Evolutionary conservation across 179 eudicot genomes (phyloP).

Genomic region (Spinacia oleracea): DNA sequence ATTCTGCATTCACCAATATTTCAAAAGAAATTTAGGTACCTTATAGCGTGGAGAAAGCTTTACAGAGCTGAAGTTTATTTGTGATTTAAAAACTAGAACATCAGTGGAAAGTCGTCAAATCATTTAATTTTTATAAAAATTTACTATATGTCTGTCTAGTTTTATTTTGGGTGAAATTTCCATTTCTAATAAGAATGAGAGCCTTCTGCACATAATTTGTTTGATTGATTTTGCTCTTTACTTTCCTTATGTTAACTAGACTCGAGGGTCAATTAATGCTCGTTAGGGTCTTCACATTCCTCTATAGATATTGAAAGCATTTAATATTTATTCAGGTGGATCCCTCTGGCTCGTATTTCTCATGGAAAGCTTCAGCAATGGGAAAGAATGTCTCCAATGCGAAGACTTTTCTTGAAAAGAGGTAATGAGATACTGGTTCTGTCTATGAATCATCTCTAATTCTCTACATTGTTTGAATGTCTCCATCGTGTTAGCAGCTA

Average conservation of each 20-base stretch:
- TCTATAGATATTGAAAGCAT: not conserved
- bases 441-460: not conserved
- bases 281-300: not conserved
- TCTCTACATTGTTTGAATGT: not conserved
- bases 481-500: not conserved
- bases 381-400: constrained; percentile 98
- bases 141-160: not conserved
- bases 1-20: not conserved
- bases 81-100: not conserved
- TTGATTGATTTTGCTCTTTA: not conserved
- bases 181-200: not conserved
- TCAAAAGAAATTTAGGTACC: not conserved
- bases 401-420: constrained; percentile 95
- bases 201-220: not conserved
- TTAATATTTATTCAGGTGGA: constrained; percentile 56
- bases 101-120: not conserved
- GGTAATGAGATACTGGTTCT: constrained; percentile 39
- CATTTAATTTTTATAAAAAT: not conserved
- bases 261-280: not conserved
- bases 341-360: constrained; percentile 96
- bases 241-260: not conserved
- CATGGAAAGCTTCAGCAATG: constrained; percentile 99
- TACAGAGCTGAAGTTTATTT: not conserved
- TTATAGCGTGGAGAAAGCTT: not conserved
- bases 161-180: not conserved